Percentiles rank a stretch among this genome's conserved stretches.
phyloP scores from a whole-genome alignment of 2,329 filamentous ascomycete genomes.

The Penicillium expansum region DNA sequence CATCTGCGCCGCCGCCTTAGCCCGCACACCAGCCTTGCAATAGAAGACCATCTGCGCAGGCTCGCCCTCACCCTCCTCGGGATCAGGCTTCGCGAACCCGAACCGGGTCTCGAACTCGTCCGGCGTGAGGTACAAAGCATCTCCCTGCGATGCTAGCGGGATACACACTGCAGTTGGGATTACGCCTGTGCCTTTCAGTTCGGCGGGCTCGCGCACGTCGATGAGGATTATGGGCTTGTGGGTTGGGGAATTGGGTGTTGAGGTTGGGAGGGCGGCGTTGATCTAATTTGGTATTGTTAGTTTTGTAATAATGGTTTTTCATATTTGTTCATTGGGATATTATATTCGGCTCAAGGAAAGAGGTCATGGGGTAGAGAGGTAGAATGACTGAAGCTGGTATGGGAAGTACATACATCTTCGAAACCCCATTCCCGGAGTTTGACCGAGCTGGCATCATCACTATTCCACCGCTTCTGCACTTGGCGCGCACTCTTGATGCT shows the following conservation, averaged over 20 bases:
- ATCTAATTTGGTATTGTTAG: conserved; percentile 28
- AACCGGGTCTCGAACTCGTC: conserved; percentile 82
- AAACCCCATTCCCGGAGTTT: conserved; percentile 33
- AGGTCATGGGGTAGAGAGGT: background rate
- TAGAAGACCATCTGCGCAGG: conserved; percentile 68
- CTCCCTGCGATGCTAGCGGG: conserved; percentile 71
- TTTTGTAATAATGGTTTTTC: background rate
- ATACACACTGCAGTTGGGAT: conserved; percentile 84
- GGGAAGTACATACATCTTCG: conserved; percentile 32
- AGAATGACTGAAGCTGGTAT: too few relatives aligned
- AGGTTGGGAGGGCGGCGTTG: conserved; percentile 32
- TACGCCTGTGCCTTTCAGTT: conserved; percentile 45
- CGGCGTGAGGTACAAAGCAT: conserved; percentile 70
- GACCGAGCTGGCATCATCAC: conserved; percentile 7
- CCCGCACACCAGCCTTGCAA: conserved; percentile 87
- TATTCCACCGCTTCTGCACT: conserved; percentile 24
- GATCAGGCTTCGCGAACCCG: conserved; percentile 68
- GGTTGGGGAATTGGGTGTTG: conserved; percentile 21
- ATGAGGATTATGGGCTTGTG: conserved; percentile 37
- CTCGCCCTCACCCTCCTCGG: conserved; percentile 43
- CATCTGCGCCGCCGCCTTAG: conserved; percentile 70
- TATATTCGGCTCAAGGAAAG: background rate
- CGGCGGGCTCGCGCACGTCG: conserved; percentile 50
- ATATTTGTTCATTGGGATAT: background rate
- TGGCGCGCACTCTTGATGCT: background rate